Evolutionary conservation across 768 basidiomycete species (phyloP), one percentile per base, ranked within the genome.

Genomic region (Xerocomellus dryophilus): DNA sequence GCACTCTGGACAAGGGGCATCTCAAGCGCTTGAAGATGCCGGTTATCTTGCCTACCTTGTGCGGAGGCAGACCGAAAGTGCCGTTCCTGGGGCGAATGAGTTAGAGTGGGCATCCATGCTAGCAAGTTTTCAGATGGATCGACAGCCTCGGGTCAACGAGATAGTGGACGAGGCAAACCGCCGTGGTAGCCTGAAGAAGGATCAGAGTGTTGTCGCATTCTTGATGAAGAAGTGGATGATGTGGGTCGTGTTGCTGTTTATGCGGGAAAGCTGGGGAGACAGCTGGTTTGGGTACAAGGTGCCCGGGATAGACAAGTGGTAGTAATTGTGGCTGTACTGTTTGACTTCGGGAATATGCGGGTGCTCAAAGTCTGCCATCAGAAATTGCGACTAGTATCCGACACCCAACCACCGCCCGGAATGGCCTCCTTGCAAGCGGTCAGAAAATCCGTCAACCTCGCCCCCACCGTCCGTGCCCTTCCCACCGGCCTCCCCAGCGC

Each of bases 381-480:
- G 41, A 54, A 58, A 56, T 50, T 23, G 29, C 3, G 23, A 14
- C 9, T 20, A 9, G 48, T 20, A 50, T 34, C 9, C 25, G 29
- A 38, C 35, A 31, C 11, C 40, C 40, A 50, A 29, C 29, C 29
- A 10, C 29, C 10, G 29, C 29, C 41, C 15, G n/a, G 8, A 31
- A 88, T 88, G 84, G 83, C 85, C 69, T 75, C 84, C 62, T 76
- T 86, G 70, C 80, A 85, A 68, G 84, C 80, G 76, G 77, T 83
- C 64, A 90, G 86, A 86, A 92, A 85, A 75, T 86, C 88, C 59
- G 76, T 92, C 65, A 90, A 83, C 72, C 76, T 96, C 59, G 72
- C 88, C 32, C 90, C 93, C 53, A 91, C 92, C 32, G 83, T 90
- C 60, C 83, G 89, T 66, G 77, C 83, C 7, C 81, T 90, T 53